Evolutionary conservation across 345 rosid species (phyloP), one percentile per base, ranked within the genome.

Genomic region (Bretschneidera sinensis): DNA sequence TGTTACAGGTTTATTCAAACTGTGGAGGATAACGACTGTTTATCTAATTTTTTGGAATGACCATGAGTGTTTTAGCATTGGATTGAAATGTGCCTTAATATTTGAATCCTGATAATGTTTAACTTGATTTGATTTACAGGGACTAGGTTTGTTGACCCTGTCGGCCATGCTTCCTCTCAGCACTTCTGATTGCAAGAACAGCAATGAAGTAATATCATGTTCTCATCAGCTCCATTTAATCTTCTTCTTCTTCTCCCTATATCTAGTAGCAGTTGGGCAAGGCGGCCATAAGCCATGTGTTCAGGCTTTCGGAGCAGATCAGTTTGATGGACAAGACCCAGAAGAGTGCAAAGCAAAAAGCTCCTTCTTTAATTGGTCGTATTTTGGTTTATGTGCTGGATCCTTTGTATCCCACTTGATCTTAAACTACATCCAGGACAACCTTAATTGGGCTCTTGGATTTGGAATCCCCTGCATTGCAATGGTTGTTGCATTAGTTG

Each of bases 271-370:
- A 6, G 8, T 91, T 53, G 96, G 88, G 0, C 87, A 85, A 65
- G 92, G 90, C 2, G 92, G 92, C 22, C 89, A 83, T 69, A 88
- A 88, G 62, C 98, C 98, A 15, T 91, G 95, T 67, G 92, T 85
- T 35, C 96, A 85, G 54, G 95, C 95, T 6, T 88, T 91, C 64
- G 98, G 98, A 21, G 95, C 92, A 13, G 98, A 88, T 69, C 96
- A 91, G 57, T 91, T 91, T 58, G 95, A 91, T 33, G 85, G 74
- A 24, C 49, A 74, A n/a, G 74, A 83, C 19, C 82, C 85, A 14
- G 64, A 77, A 47, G 96, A 86, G 65, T 48, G 78, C 24, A 63
- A 62, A 63, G 66, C 75, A 21, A 83, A 76, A 54, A 70, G 92
- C 71, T 84, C 82, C 0, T 91, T 88, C 69, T 91, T 91, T 79